Percentiles rank a stretch among this genome's conserved stretches.
Conservation (phyloP, 495 filamentous ascomycete genomes). For the Neurospora discreta region DNA sequence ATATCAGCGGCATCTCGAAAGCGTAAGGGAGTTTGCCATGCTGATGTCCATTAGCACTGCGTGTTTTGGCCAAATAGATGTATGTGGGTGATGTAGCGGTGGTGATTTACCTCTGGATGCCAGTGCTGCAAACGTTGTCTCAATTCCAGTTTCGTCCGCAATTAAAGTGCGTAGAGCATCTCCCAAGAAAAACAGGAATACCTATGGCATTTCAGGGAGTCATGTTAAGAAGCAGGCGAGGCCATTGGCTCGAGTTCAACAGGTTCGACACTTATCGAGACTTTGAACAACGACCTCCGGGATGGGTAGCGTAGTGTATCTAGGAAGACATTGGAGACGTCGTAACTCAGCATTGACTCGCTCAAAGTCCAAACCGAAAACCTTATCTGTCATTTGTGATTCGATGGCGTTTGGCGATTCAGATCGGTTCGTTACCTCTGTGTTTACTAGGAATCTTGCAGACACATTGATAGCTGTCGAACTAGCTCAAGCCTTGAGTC, state of each 20-base stretch:
- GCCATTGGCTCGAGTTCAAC: neutral
- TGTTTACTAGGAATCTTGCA: slow-evolving; percentile 2
- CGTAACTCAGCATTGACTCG: neutral
- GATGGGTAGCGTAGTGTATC: neutral
- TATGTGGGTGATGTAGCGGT: neutral
- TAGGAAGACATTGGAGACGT: neutral
- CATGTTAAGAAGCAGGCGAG: neutral
- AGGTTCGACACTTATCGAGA: neutral
- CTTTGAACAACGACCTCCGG: too few relatives aligned
- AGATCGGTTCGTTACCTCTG: slow-evolving; percentile 4
- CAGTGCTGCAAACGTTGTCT: neutral
- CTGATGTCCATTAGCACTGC: neutral
- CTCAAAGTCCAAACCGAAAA: neutral
- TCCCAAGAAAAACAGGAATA: neutral
- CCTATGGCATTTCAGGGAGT: neutral
- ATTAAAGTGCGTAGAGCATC: neutral
- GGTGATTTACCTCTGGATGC: neutral
- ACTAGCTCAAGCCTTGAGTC: slow-evolving; percentile 8
- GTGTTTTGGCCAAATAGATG: neutral
- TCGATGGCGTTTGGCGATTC: slow-evolving; percentile 4
- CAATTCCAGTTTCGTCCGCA: neutral
- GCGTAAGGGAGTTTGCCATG: neutral
- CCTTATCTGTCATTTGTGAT: neutral
- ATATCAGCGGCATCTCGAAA: neutral
- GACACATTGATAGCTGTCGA: neutral